Base-by-base conservation (phyloP, 129 eudicot species). In the Centella asiatica region DNA sequence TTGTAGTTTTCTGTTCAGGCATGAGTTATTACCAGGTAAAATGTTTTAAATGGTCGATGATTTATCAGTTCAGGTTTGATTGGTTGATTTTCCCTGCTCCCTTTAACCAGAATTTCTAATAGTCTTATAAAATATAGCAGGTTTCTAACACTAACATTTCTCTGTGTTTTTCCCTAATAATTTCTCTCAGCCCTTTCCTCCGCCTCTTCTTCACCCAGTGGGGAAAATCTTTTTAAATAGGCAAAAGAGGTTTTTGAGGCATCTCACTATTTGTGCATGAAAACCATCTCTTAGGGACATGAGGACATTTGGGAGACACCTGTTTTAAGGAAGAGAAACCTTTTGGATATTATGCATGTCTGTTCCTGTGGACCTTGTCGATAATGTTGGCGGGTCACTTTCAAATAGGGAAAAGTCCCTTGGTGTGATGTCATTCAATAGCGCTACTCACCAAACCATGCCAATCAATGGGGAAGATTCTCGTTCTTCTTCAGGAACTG, bases 331-430 rank as follows among this genome's bases (percentile, higher is more conserved):
- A 46, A 47, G 74, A 63, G 59, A 67, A 49, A 72, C 56, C 79
- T 71, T 80, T 67, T 60, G 60, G 72, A 60, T 67, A 68, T 82
- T 83, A 78, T 86, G 98, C 94, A 92, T 92, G 98, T 77, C 98
- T 87, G 84, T 72, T 74, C 85, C 77, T 34, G 82, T 66, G 83
- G 83, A 82, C 79, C 66, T 79, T 51, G 77, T 47, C 25, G 80
- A 79, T 42, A 65, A 73, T 56, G 72, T 78, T 71, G 85, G 77
- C 69, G 71, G 74, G 48, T 56, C 78, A 32, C 67, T 70, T 33
- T 68, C 95, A 54, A 49, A 50, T 33, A 63, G 94, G 74, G 80
- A 94, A 65, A 78, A 76, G 67, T 92, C 98, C 22, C 80, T 79
- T 45, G 95, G 78, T 76, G 62, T 70, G 31, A 29, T 47, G 25